Percentiles rank a stretch among this genome's conserved stretches.
phyloP scores from a whole-genome alignment of 768 basidiomycete species.

The Brasilioporus rufonigricans region DNA sequence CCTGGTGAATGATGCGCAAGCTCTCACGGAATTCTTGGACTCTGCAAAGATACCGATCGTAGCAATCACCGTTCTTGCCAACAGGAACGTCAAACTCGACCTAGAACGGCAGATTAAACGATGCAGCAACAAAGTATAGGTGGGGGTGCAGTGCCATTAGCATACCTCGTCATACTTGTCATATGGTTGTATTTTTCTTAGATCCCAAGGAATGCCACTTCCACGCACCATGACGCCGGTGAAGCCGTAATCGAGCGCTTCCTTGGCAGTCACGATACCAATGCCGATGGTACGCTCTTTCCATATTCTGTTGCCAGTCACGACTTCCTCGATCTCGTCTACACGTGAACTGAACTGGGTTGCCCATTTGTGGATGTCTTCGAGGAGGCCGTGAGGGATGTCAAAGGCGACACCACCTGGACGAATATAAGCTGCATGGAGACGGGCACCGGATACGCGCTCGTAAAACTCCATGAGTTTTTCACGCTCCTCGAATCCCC shows the following conservation, averaged over 20 bases:
- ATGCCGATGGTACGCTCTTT: slow-evolving; percentile 91
- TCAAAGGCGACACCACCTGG: slow-evolving; percentile 98
- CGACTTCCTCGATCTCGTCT: slow-evolving; percentile 97
- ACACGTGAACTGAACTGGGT: slow-evolving; percentile 89
- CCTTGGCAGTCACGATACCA: slow-evolving; percentile 85
- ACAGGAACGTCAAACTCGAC: slow-evolving; percentile 98
- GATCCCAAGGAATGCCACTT: slow-evolving; percentile 92
- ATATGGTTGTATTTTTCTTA: slow-evolving; percentile 89
- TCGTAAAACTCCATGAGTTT: slow-evolving; percentile 99
- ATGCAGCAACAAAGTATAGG: background rate
- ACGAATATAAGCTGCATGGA: slow-evolving; percentile 97
- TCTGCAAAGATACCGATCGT: slow-evolving; percentile 95
- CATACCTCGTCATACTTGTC: slow-evolving; percentile 92
- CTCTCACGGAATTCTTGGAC: slow-evolving; percentile 98
- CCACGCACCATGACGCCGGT: slow-evolving; percentile 97
- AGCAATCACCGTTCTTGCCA: slow-evolving; percentile 96
- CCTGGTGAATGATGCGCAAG: slow-evolving; percentile 82
- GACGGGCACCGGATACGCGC: slow-evolving; percentile 94
- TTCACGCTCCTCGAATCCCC: slow-evolving; percentile 99
- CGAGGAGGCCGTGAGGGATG: slow-evolving; percentile 95
- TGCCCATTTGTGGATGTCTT: slow-evolving; percentile 98
- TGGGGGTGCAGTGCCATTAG: background rate
- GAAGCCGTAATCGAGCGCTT: slow-evolving; percentile 91
- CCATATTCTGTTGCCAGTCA: slow-evolving; percentile 98
- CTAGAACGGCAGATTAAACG: slow-evolving; percentile 33